Evolutionary conservation across 2,329 filamentous ascomycete genomes (phyloP).

Genomic region (Apiospora phragmitis): DNA sequence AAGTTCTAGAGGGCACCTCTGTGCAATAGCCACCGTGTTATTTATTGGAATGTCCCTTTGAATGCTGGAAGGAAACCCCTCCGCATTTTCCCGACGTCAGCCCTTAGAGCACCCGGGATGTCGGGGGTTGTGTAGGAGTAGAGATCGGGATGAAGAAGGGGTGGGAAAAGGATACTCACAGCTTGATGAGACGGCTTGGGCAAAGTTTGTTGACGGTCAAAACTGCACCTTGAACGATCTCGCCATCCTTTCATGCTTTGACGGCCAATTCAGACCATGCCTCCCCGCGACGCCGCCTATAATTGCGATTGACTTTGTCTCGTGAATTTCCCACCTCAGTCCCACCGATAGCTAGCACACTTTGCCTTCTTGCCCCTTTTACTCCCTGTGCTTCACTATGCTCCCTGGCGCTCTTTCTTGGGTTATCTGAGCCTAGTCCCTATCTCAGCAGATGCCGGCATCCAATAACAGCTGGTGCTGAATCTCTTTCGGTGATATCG

Average conservation of each 20-base stretch:
- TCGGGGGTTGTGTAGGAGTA: background rate
- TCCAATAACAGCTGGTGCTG: background rate
- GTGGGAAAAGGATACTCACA: background rate
- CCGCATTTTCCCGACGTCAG: background rate
- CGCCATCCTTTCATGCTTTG: background rate
- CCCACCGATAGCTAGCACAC: background rate
- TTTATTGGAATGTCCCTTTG: background rate
- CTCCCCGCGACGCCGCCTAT: background rate
- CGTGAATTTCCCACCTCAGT: background rate
- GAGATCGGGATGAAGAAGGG: background rate
- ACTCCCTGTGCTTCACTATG: background rate
- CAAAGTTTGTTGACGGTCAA: background rate
- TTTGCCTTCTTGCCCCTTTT: too few species aligned
- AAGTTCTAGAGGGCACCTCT: background rate
- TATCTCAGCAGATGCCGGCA: background rate
- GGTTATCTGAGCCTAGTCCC: background rate
- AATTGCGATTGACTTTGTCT: background rate
- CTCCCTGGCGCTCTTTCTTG: background rate
- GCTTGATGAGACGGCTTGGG: background rate
- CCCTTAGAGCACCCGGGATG: background rate
- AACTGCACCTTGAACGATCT: background rate
- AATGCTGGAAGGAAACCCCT: background rate
- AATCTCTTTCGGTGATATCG: too few species aligned
- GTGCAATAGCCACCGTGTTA: background rate
- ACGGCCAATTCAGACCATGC: background rate